These are phyloP conservation scores for Salvia splendens DNA, from an alignment of 257 asterid genomes.

Conservation along the genomic window DNA sequence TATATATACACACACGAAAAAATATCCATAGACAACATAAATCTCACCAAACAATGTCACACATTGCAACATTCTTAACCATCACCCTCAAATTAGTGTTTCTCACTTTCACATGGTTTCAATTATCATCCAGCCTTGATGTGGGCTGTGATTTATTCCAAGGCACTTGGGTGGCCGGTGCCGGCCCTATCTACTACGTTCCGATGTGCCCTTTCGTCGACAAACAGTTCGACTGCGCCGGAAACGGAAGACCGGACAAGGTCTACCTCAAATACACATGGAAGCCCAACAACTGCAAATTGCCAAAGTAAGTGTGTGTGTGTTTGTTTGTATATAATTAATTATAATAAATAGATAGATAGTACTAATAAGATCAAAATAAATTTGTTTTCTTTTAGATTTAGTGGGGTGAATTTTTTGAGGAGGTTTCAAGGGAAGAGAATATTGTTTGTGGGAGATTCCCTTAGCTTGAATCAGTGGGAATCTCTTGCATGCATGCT, in stretches of 20 bases:
- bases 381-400: conserved; percentile 32
- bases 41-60: conserved; percentile 29
- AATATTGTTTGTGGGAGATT: conserved; percentile 72
- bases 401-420: conserved; percentile 56
- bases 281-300: conserved; percentile 63
- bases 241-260: conserved; percentile 65
- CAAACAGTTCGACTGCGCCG: conserved; percentile 56
- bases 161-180: conserved; percentile 65
- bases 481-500: conserved; percentile 78
- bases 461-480: conserved; percentile 83
- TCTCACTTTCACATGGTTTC: conserved; percentile 8
- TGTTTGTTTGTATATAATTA: neutral
- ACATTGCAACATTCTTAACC: neutral
- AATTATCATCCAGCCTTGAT: conserved; percentile 22
- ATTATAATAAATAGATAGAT: too few species aligned
- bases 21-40: neutral
- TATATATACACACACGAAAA: neutral
- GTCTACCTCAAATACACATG: conserved; percentile 64
- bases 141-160: conserved; percentile 53
- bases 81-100: conserved; percentile 22
- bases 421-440: conserved; percentile 59
- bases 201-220: conserved; percentile 66
- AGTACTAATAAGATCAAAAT: neutral
- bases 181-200: conserved; percentile 53
- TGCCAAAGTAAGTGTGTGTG: conserved; percentile 47